Base-by-base conservation (phyloP, 257 asterid genomes). In the Solanum pinnatisectum region DNA sequence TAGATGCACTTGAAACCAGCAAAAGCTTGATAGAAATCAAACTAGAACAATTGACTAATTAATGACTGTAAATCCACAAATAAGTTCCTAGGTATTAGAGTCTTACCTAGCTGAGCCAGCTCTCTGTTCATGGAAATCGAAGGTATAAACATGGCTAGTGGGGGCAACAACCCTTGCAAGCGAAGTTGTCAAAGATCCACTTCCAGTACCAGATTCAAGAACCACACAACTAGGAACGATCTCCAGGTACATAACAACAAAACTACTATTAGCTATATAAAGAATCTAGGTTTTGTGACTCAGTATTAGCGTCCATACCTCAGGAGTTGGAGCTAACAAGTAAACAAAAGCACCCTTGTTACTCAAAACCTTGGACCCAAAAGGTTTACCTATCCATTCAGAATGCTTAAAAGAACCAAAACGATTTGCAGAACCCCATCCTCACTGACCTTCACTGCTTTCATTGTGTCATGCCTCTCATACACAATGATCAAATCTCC, bases 221-320 rank as follows among this genome's bases (percentile, higher is more conserved):
- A 97, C 98, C 84, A 95, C 87, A 42, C 96, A 97, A 37, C 98
- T 99, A 12, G 99, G 98, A 90, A 94, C 93, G 20, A 96, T 84
- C 90, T 96, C 99, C 95, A 97, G 88, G 88, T 92, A 97, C 98
- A 93, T 94, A 27, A 97, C 90, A 46, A 97, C 98, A 56, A 97
- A 94, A 88, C 98, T 96, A 87, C 96, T 94, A 90, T 97, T 99
- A 27, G 98, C 98, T 23, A 96, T 90, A 87, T 97, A 97, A 5
- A 96, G 91, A 89, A 97, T 97, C 91, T 97, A 98, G 52, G 99
- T 96, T 92, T 98, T 93, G 90, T 97, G 98, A 93, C 99, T 96
- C 83, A 93, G 87, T 77, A 97, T 98, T 71, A 94, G 91, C 35
- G 98, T 97, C 99, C 98, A 97, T 7, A 96, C 78, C 93, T 96